Percentiles rank a stretch among this genome's conserved stretches.
Evolutionary conservation across 2,329 filamentous ascomycete species (phyloP).

Genomic region (Arthrinium puccinioides): DNA sequence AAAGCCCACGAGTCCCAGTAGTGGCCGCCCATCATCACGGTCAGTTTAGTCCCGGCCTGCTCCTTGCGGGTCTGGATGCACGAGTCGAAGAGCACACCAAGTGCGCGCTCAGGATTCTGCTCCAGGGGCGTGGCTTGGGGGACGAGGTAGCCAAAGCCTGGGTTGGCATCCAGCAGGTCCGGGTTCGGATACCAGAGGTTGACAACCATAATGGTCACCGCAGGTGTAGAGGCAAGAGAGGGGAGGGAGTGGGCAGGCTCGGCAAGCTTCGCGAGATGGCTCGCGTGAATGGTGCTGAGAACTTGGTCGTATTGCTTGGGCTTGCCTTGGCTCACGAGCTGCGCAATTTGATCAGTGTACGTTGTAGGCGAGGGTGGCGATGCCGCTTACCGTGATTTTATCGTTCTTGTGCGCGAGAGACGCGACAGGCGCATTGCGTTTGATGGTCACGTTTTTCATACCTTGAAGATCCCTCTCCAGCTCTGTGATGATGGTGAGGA

Average conservation of each 20-base stretch:
- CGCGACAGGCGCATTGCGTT: slow-evolving; percentile 38
- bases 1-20: slow-evolving; percentile 65
- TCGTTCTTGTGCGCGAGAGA: slow-evolving; percentile 31
- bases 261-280: slow-evolving; percentile 32
- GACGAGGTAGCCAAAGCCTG: slow-evolving; percentile 88
- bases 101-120: slow-evolving; percentile 72
- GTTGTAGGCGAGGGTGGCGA: too few relatives aligned
- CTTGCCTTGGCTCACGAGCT: slow-evolving; percentile 10
- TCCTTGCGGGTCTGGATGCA: slow-evolving; percentile 37
- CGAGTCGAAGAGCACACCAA: slow-evolving; percentile 90
- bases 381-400: slow-evolving; percentile 32
- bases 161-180: slow-evolving; percentile 50
- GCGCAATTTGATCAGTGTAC: too few relatives aligned
- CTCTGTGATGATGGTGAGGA: slow-evolving; percentile 51
- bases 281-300: slow-evolving; percentile 55
- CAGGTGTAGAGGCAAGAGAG: slow-evolving; percentile 45
- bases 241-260: slow-evolving; percentile 29
- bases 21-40: slow-evolving; percentile 91
- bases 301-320: slow-evolving; percentile 43
- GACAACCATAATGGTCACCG: slow-evolving; percentile 83
- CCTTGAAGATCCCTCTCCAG: slow-evolving; percentile 42
- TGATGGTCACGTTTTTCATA: slow-evolving; percentile 54
- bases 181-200: slow-evolving; percentile 76
- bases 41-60: slow-evolving; percentile 68
- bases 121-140: slow-evolving; percentile 63